Base-by-base conservation (phyloP, 495 filamentous ascomycete genomes). In the Paragyromitra xinjiangensis region DNA sequence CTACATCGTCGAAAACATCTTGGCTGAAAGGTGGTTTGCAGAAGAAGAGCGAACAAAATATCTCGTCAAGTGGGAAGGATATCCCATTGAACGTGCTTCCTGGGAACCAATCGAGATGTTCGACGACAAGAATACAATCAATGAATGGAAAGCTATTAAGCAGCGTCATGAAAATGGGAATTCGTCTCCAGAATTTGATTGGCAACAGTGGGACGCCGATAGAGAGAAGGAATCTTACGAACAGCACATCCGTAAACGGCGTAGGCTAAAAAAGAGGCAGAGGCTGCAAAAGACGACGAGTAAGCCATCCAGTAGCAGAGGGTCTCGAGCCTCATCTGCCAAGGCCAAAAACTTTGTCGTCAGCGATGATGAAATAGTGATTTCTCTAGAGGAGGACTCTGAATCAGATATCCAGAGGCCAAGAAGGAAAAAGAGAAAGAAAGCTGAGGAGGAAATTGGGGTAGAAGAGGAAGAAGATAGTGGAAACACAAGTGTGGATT, bases 41-140 rank as follows among this genome's bases (percentile, higher is more conserved):
- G 73, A 82, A 0, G 84, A 88, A 7, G 84, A 82, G 8, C 77
- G 81, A 26, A 83, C 77, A 71, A 73, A 82, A 29, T 94, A 91
- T 79, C 85, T 94, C 2, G 87, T 93, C 42, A 86, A 88, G 73
- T 94, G 92, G 92, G 85, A 85, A 29, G 86, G 85, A n/a, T 94
- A 92, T 71, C 83, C 85, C 0, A 61, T 89, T 8, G 73, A 88
- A 12, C 81, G 89, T 59, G 84, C 87, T 64, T 89, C 87, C 2
- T 94, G 91, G 92, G 91, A 93, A 73, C 88, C 90, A 0, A 80
- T 80, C n/a, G 81, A 86, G 0, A 83, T 86, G 58, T 87, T 94
- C 48, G 82, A 86, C 24, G 81, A 85, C 44, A 70, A 83, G 53
- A 84, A 86, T 37, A 81, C 83, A 45, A 71, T 81, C n/a, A 58